Conservation (phyloP, 1,139 yeast species). For the Suhomyces kunorum region DNA sequence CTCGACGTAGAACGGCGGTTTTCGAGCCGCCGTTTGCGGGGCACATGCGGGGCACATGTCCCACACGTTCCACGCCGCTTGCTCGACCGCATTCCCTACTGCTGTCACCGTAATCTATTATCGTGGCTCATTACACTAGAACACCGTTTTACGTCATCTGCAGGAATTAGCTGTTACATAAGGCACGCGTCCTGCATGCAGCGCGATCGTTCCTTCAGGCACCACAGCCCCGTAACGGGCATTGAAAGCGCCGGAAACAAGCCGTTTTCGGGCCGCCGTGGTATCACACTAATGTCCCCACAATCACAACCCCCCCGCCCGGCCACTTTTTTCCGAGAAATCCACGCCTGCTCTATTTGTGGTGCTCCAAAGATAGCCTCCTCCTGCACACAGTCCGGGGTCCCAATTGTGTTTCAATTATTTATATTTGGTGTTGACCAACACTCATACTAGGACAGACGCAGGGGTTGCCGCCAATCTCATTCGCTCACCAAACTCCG, state of each 20-base stretch:
- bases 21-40: no score
- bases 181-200: conserved; percentile 3
- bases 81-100: no score
- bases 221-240: conserved; percentile 4
- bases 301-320: not conserved
- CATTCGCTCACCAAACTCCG: not conserved
- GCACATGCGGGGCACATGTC: no score
- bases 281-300: not conserved
- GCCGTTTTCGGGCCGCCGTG: no score
- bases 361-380: no score
- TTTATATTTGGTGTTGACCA: conserved; percentile 1
- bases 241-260: no score
- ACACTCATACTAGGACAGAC: no score
- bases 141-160: conserved; percentile 3
- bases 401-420: not conserved
- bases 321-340: not conserved
- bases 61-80: no score
- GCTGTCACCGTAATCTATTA: no score
- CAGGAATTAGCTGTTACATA: not conserved
- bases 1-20: no score
- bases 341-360: no score
- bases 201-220: not conserved
- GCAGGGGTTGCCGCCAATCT: no score
- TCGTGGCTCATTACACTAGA: not conserved
- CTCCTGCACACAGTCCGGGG: not conserved